These are phyloP conservation scores for Penicillium nucicola DNA, from an alignment of 495 filamentous ascomycete species.

Conservation along the genomic window DNA sequence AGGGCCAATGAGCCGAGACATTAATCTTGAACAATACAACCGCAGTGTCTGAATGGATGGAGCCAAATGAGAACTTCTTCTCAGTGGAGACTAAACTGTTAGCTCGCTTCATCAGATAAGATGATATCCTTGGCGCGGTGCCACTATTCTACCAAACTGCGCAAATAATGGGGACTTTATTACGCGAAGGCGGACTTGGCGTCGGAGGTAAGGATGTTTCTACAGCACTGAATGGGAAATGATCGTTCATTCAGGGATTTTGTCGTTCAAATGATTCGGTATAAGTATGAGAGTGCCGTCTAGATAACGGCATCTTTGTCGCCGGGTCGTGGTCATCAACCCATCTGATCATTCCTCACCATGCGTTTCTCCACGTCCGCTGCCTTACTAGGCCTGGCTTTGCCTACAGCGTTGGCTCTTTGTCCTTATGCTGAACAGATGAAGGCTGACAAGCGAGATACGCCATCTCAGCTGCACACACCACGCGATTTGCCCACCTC, in stretches of 20 bases:
- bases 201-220: background rate
- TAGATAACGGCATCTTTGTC: background rate
- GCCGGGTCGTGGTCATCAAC: background rate
- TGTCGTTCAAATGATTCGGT: background rate
- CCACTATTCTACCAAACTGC: background rate
- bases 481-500: background rate
- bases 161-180: constrained; percentile 1
- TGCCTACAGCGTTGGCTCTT: background rate
- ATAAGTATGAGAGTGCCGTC: background rate
- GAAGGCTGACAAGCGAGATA: constrained; percentile 1
- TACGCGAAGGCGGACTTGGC: background rate
- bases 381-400: constrained; percentile 1
- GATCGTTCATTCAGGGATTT: background rate
- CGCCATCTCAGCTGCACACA: background rate
- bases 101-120: constrained; percentile 4
- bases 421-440: constrained; percentile 7
- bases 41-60: background rate
- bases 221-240: background rate
- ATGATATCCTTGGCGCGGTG: background rate
- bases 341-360: background rate
- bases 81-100: background rate
- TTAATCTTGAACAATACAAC: background rate
- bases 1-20: background rate
- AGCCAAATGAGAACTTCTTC: background rate
- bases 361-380: background rate